Base-by-base conservation (phyloP, 129 eudicot species). In the Artemisia annua region DNA sequence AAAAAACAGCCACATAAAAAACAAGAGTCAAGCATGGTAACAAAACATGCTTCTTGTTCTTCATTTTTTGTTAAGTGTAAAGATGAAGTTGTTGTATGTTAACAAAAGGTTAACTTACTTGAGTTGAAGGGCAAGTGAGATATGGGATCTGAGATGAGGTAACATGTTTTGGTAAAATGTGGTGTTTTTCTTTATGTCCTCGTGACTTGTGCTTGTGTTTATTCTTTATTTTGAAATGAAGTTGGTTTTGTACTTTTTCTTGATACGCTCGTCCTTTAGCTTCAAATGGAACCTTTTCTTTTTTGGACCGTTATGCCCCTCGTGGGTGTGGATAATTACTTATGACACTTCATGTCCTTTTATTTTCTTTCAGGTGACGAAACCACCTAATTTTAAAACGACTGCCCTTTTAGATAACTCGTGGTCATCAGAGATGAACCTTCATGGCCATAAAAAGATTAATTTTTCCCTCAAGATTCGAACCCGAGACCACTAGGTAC, bases 71-170 rank as follows among this genome's bases (percentile, higher is more conserved):
- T 49, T 24, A 50, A 49, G 14, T 0, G 4, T 3, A 5, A 13
- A 9, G 2, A 19, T 14, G 0, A 30, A 60, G 24, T 13, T 30
- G 24, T 60, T 16, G 62, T 22, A 17, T 55, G 81, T 19, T 64
- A 71, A 54, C 82, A 78, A 71, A 78, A 71, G 72, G 72, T 71
- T 78, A 78, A 54, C 68, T 50, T 18, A 54, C 68, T 50, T 18
- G 80, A 62, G 53, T 5, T 69, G 78, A 16, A 70, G 76, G 69
- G 58, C 9, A 39, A 78, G 82, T 71, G 78, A 78, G 72, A 71
- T 78, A 52, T 61, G 67, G 84, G 77, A 80, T 80, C 80, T 80
- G 80, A 80, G 67, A 9, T 52, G 44, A 35, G 80, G 71, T 12
- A 28, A 20, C 73, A 57, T 79, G 75, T 55, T 71, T 79, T 56